Base-by-base conservation (phyloP, 1,284 basidiomycete genomes). In the Apiotrichum gracile region DNA sequence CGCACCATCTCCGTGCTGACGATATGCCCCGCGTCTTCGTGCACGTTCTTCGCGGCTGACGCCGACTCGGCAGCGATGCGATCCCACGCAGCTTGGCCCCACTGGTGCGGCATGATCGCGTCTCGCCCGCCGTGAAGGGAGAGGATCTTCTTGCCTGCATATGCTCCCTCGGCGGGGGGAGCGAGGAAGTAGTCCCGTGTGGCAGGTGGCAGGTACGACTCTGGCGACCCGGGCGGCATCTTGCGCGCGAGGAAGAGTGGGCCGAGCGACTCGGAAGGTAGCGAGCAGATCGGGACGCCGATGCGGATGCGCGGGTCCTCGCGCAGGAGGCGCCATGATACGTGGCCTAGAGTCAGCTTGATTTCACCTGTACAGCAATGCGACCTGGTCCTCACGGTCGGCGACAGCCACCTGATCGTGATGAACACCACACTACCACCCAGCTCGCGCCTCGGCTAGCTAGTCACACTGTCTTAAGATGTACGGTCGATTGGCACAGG, bases 221-320 rank as follows among this genome's bases (percentile, higher is more conserved):
- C 9, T 0, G 83, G 84, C 1, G 83, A 75, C 16, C 64, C 74
- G 49, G 82, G 74, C 0, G 77, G 62, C 8, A 86, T 46, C 3
- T 87, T 86, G 24, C 87, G 83, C 19, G 77, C 74, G 12, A 76
- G 69, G 59, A 90, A 61, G 44, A 63, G 64, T 10, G 54, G 81
- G 2, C 87, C 78, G 26, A 77, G 74, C 22, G 80, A 67, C 62
- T 83, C 88, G 73, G 88, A 85, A 0, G 90, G 88, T 55, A 87
- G 87, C 26, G 87, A 88, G 55, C 81, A 79, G 60, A 81, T 78
- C 2, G 88, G 85, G 25, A 91, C 83, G 1, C 85, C 88, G 45
- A 88, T 77, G 34, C 70, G 78, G 52, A 92, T 75, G 25, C 86
- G 78, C 8, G 85, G 80, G 55, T 91, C 88, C 85, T 67, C n/a